Evolutionary conservation across 1,284 basidiomycete species (phyloP), one percentile per base, ranked within the genome.

Genomic region (Amylostereum areolatum): DNA sequence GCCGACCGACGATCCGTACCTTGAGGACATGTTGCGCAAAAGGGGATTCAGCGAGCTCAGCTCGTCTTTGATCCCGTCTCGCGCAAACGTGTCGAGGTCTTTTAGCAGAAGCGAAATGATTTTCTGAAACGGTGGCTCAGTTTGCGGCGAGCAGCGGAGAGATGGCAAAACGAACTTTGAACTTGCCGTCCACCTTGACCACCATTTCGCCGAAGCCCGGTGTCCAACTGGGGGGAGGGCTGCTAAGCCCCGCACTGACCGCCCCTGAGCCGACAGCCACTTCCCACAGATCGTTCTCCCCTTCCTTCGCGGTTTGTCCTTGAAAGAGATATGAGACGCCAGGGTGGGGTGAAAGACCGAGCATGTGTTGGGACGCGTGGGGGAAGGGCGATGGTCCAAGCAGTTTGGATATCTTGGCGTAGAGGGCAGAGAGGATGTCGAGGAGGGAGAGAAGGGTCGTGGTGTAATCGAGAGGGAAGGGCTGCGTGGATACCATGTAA

Each of bases 401-500:
- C 43, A 90, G 77, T 61, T 82, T 83, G 4, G 80, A 78, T 42
- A 93, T 84, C 65, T 89, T 91, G 65, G 87, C 83, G 71, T 93
- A 93, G 27, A 89, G 80, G 62, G 92, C 89, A 10, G 88, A 88
- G 36, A 93, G 77, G 41, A 93, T 85, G 60, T 93, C 91, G 49
- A 92, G 81, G 31, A 92, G 78, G 33, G 91, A 89, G 45, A 91
- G 78, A 30, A 92, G 77, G 5, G 87, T 89, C 67, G 93, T 86
- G 56, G 89, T 85, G 60, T 93, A 93, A 66, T 93, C 91, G 46
- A 93, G 66, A 3, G 83, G 71, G 66, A 93, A 93, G 12, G 90
- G 87, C 89, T 92, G 54, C 9, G 47, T 5, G 33, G 36, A 25
- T 24, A 40, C 5, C 5, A 32, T 46, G 11, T 27, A 32, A 43